Evolutionary conservation across 208 protist species (phyloP).

Genomic region (Crithidia bombi): DNA sequence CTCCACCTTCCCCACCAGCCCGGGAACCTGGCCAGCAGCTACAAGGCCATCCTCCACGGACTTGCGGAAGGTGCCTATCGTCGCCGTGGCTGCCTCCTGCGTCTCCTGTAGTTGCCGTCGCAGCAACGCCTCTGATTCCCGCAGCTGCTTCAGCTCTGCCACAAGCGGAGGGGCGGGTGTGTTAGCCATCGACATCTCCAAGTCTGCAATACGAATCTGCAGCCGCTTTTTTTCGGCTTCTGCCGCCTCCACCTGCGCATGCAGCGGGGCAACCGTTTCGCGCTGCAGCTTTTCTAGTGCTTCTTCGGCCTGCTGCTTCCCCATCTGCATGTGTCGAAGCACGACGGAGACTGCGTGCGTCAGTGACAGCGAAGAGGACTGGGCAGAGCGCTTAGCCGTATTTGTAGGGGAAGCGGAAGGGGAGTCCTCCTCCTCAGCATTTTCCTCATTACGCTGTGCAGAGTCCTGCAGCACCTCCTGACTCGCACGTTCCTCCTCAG

Average conservation of each 20-base stretch:
- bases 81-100: conserved; percentile 35
- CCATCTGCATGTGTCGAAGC: conserved; percentile 41
- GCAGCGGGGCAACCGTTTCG: conserved; percentile 39
- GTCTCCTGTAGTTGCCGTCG: conserved; percentile 45
- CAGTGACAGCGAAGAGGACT: neutral
- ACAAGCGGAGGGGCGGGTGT: conserved; percentile 50
- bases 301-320: conserved; percentile 45
- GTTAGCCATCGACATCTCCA: conserved; percentile 40
- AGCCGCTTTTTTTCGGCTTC: conserved; percentile 51
- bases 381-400: neutral
- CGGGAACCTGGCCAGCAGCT: conserved; percentile 27
- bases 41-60: conserved; percentile 36
- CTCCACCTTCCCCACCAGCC: conserved; percentile 33
- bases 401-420: neutral
- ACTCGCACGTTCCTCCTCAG: conserved; percentile 20
- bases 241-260: conserved; percentile 54
- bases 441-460: conserved; percentile 7
- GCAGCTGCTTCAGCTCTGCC: conserved; percentile 63
- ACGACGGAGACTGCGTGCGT: conserved; percentile 18
- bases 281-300: conserved; percentile 42
- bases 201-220: conserved; percentile 38
- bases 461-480: conserved; percentile 4
- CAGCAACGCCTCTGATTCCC: conserved; percentile 54
- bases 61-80: conserved; percentile 26
- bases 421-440: conserved; percentile 2